These are phyloP conservation scores for Neostapfia colusana DNA, from an alignment of 176 grass and related monocot species.

Conservation along the genomic window DNA sequence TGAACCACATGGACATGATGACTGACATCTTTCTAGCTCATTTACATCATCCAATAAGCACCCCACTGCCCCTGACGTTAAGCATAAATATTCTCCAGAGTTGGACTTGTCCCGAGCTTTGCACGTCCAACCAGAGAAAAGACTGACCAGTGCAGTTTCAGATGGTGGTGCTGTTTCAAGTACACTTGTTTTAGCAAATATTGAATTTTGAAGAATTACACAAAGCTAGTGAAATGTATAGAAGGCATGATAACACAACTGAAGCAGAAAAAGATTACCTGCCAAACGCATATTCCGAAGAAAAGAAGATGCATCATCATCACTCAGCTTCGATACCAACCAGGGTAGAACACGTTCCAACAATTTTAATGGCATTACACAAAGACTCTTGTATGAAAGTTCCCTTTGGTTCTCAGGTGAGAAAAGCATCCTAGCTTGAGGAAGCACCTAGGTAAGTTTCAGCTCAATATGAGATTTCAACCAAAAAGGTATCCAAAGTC, in stretches of 20 bases:
- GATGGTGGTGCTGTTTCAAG: slow-evolving; percentile 70
- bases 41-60: slow-evolving; percentile 47
- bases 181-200: slow-evolving; percentile 45
- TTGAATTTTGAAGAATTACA: slow-evolving; percentile 34
- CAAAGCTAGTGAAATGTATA: slow-evolving; percentile 18
- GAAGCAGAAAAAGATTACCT: slow-evolving; percentile 54
- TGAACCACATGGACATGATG: slow-evolving; percentile 68
- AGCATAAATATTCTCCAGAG: slow-evolving; percentile 77
- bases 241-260: slow-evolving; percentile 8
- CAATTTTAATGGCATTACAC: slow-evolving; percentile 94
- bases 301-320: slow-evolving; percentile 81
- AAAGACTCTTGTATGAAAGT: slow-evolving; percentile 81
- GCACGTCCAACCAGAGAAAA: slow-evolving; percentile 96
- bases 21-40: slow-evolving; percentile 56
- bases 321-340: slow-evolving; percentile 76
- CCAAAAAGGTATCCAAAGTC: slow-evolving; percentile 13
- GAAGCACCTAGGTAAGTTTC: slow-evolving; percentile 85
- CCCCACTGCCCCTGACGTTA: slow-evolving; percentile 46
- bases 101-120: slow-evolving; percentile 69
- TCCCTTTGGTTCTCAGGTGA: slow-evolving; percentile 86
- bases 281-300: slow-evolving; percentile 80
- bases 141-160: slow-evolving; percentile 78
- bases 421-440: slow-evolving; percentile 87
- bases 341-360: slow-evolving; percentile 94
- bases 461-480: slow-evolving; percentile 33